Evolutionary conservation across 192 early-diverging fungal species (phyloP).

Genomic region (Coemansia sp.): DNA sequence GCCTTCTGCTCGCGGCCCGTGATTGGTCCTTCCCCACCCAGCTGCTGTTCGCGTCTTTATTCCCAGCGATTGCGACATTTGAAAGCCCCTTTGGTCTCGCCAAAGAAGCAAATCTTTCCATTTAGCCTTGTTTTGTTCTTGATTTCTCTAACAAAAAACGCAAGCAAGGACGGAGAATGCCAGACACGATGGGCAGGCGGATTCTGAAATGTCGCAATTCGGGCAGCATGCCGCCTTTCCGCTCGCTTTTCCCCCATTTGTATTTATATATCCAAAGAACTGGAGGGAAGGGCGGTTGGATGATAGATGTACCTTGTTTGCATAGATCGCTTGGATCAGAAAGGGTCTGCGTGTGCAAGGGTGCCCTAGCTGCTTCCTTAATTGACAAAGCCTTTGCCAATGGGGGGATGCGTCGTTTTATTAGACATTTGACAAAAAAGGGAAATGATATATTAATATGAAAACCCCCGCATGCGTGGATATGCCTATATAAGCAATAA

Average conservation of each 20-base stretch:
- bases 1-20: neutral
- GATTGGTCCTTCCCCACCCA: neutral
- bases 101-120: neutral
- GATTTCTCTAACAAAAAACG: neutral
- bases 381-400: too few relatives aligned
- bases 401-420: neutral
- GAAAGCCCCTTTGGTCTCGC: neutral
- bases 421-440: neutral
- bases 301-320: too few relatives aligned
- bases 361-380: neutral
- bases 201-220: neutral
- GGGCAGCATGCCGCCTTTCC: too few relatives aligned
- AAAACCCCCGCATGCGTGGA: too few relatives aligned
- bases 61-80: constrained; percentile 12
- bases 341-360: too few relatives aligned
- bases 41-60: constrained; percentile 6
- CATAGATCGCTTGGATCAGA: too few relatives aligned
- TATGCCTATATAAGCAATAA: too few relatives aligned
- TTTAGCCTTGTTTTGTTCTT: constrained; percentile 5
- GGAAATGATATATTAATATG: too few relatives aligned
- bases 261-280: neutral
- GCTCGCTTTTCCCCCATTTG: neutral
- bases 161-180: neutral
- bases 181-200: neutral
- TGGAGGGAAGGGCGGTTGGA: too few relatives aligned